Base-by-base conservation (phyloP, 2,329 filamentous ascomycete species). In the Fusarium stilboides region DNA sequence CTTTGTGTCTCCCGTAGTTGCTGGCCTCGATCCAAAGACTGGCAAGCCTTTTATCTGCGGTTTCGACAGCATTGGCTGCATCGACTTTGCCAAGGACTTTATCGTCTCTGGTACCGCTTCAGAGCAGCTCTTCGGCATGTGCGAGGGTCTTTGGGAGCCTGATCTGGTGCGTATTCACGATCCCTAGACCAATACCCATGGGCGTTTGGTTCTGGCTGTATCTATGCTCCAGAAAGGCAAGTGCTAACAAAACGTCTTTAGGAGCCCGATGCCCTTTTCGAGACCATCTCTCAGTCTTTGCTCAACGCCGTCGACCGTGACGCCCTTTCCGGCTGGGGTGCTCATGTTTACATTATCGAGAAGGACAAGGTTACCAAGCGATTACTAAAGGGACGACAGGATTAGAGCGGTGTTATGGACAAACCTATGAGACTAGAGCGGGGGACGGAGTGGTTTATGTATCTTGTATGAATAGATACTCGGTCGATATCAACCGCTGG, bases 281-380 rank as follows among this genome's bases (percentile, higher is more conserved):
- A 99, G 85, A 99, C 96, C 68, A 94, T 98, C 79, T 98, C 96
- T 47, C 96, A 99, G 84, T 91, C 95, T 53, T 87, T 99, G 64
- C 87, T 99, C 74, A 98, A 97, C 82, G 96, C 96, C 63, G 93
- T 98, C 61, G 96, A 99, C 82, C 89, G 96, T 84, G 96, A 99
- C 82, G 96, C 96, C 54, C 87, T 99, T 69, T 98, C 95, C 37
- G 96, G 96, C 71, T 98, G 96, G 96, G 96, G 96, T 79, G 96
- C 96, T 39, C 94, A 99, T 79, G 96, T 99, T 75, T 99, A 98
- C 85, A 97, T 99, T 78, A 97, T 99, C 81, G 96, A 98, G 87
- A 99, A 99, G 89, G 94, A 97, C 85, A 98, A 98, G 92, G 93
- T 99, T 69, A 98, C 96, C 77, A 98, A 98, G 91, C 89, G 96